Evolutionary conservation across 106 monocot species (phyloP), one percentile per base, ranked within the genome.

Genomic region (Acorus gramineus): DNA sequence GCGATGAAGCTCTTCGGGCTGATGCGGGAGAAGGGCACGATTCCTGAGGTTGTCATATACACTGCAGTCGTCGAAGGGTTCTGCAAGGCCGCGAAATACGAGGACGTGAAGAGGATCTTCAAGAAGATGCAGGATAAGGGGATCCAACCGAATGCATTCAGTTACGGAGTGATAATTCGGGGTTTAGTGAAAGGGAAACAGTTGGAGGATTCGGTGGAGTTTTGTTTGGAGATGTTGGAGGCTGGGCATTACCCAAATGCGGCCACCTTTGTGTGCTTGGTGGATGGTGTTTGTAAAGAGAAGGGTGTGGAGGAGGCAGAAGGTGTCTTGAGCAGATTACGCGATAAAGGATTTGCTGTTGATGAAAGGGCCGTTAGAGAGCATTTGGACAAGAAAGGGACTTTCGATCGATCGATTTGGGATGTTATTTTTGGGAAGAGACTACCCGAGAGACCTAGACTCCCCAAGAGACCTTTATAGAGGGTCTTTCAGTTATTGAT

Each of bases 1-100:
- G 96, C 96, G n/a, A 91, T 98, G 96, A 88, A 88, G 68, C 78
- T 98, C 14, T 98, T 98, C 60, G 82, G 87, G 7, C 67, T 73
- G 58, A 91, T 98, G 87, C 91, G 96, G 2, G 96, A 98, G 81
- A 98, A 85, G 75, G 85, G 91, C 14, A 75, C 87, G 1, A 88
- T 98, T 47, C 96, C 96, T 0, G 96, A 98, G 13, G 83, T 91
- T 2, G 96, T 98, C 4, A 81, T 98, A 11, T 98, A 91, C 76
- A 91, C 87, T 11, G 96, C 96, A 0, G 91, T 91, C 8, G 85
- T 91, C 0, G 91, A 98, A 50, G 96, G 84, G 3, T 98, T 91
- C 68, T 98, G 85, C 72, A 98, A 81, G 79, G 85, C 71, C 0
- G 76, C 56, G 1, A 91, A 83, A 59, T 85, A 78, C 48, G 87